phyloP scores from a whole-genome alignment of 2,329 filamentous ascomycete species.

The Epichloe sylvatica region DNA sequence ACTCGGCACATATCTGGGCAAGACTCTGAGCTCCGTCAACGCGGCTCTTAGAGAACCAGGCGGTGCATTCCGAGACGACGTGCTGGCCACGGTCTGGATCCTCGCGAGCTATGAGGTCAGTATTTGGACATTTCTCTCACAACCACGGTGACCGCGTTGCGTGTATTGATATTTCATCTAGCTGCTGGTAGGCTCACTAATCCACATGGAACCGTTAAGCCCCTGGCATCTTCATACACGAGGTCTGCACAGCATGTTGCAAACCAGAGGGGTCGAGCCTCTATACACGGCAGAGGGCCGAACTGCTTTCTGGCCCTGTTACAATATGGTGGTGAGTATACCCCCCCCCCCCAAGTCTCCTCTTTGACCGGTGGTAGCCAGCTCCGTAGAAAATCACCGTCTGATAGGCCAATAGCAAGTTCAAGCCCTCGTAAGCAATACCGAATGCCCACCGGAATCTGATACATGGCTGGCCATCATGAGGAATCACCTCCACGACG shows the following conservation, averaged over 20 bases:
- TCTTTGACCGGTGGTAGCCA: no score
- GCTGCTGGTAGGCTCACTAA: constrained; percentile 25
- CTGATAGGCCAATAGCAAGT: constrained; percentile 19
- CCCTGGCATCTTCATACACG: constrained; percentile 25
- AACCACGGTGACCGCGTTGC: not conserved
- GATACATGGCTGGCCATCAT: constrained; percentile 22
- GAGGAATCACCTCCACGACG: constrained; percentile 10
- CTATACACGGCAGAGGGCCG: constrained; percentile 15
- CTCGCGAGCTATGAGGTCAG: constrained; percentile 26
- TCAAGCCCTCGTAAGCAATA: constrained; percentile 19
- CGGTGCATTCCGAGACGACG: constrained; percentile 19
- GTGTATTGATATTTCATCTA: constrained; percentile 6
- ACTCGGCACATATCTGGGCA: constrained; percentile 22
- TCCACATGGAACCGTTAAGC: constrained; percentile 12
- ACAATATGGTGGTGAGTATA: constrained; percentile 23
- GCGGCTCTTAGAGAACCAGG: constrained; percentile 20
- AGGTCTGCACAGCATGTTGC: constrained; percentile 24
- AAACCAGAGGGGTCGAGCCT: constrained; percentile 19
- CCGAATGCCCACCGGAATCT: constrained; percentile 22
- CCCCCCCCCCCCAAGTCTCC: no score
- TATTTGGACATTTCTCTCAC: not conserved
- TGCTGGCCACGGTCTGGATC: constrained; percentile 27
- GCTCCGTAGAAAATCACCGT: no score
- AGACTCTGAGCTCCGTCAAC: constrained; percentile 24
- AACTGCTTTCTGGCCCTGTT: constrained; percentile 24